A percentile compares a stretch with the other conserved stretches of the same genome.
Conservation (phyloP, 202 grass and related monocot genomes). For the Cymbopogon flexuosus region DNA sequence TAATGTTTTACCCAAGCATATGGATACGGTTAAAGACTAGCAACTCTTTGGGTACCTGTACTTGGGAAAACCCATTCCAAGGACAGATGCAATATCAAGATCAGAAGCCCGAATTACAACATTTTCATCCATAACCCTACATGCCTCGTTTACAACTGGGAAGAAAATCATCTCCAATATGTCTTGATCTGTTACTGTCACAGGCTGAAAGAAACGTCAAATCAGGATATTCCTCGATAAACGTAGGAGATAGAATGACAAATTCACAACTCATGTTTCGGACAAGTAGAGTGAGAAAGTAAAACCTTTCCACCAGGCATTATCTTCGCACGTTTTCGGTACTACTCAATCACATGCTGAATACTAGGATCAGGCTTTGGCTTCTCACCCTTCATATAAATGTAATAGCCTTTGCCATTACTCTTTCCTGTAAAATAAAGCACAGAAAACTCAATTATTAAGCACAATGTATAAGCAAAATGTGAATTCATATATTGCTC, state of each 20-base stretch:
- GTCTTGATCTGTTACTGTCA: constrained; percentile 65
- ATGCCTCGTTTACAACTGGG: constrained; percentile 87
- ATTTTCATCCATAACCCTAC: constrained; percentile 88
- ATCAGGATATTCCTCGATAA: constrained; percentile 12
- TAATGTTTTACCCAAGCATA: no score
- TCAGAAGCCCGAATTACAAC: constrained; percentile 72
- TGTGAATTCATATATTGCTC: background rate
- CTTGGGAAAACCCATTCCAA: constrained; percentile 95
- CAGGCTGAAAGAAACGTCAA: constrained; percentile 47
- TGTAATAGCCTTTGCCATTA: constrained; percentile 89
- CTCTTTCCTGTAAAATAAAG: constrained; percentile 54
- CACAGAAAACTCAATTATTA: background rate
- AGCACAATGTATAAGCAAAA: no score
- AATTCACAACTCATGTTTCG: background rate
- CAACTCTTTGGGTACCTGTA: constrained; percentile 52
- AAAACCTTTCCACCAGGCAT: constrained; percentile 71
- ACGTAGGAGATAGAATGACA: background rate
- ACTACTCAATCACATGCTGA: constrained; percentile 77
- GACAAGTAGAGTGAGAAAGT: background rate
- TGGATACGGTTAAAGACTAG: no score
- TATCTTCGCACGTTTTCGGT: constrained; percentile 47
- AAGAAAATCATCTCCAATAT: constrained; percentile 99
- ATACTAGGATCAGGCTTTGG: constrained; percentile 87
- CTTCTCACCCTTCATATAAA: constrained; percentile 81
- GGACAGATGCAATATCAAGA: constrained; percentile 90